Evolutionary conservation across 345 rosid genomes (phyloP).

Genomic region (Salix suchowensis): DNA sequence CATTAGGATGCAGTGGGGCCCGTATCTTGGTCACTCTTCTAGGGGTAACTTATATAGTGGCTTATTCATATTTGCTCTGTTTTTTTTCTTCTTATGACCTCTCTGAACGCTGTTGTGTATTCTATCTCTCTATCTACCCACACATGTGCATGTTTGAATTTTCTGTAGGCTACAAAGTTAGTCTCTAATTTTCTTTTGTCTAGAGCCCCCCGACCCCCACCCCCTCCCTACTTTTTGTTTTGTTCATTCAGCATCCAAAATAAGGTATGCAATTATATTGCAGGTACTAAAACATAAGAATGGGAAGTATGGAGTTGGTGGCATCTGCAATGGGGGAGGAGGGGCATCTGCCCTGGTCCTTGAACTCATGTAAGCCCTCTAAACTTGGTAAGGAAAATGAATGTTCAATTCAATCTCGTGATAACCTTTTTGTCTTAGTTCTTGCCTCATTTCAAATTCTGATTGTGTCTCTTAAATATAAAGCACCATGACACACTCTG

Average conservation of each 20-base stretch:
- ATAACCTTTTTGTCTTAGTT: not conserved
- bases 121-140: not conserved
- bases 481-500: not conserved
- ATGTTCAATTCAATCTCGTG: not conserved
- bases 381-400: not conserved
- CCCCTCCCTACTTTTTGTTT: too few species aligned
- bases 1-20: constrained; percentile 31
- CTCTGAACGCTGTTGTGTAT: not conserved
- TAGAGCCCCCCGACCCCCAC: not conserved
- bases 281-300: constrained; percentile 25
- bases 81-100: too few species aligned
- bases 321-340: constrained; percentile 32
- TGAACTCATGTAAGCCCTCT: constrained; percentile 21
- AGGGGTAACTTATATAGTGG: constrained; percentile 17
- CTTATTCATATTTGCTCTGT: not conserved
- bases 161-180: too few species aligned
- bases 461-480: not conserved
- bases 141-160: not conserved
- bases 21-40: constrained; percentile 24
- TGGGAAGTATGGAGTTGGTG: constrained; percentile 19
- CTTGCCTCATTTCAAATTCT: not conserved
- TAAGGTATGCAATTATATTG: not conserved
- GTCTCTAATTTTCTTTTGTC: not conserved
- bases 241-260: too few species aligned
- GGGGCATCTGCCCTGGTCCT: constrained; percentile 31